These are phyloP conservation scores for Incumbomyces delicatus DNA, from an alignment of 2,329 filamentous ascomycete species.

Conservation along the genomic window DNA sequence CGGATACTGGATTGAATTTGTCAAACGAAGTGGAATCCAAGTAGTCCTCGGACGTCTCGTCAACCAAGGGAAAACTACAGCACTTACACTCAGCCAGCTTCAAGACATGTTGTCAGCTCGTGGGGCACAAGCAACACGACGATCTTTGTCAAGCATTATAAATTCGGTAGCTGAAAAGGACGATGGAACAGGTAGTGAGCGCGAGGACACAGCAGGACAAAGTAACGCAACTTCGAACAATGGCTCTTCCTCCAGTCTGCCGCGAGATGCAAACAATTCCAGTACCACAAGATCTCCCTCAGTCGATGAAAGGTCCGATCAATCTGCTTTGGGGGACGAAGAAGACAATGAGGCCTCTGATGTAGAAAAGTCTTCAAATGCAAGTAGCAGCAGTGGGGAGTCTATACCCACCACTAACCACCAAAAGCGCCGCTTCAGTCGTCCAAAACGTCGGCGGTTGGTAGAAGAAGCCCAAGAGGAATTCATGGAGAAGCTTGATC, in stretches of 20 bases:
- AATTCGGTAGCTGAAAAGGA: background rate
- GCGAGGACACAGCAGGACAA: background rate
- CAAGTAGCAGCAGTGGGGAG: background rate
- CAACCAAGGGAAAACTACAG: constrained; percentile 23
- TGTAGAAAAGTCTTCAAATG: background rate
- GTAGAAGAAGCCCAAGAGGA: constrained; percentile 30
- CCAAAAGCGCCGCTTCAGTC: constrained; percentile 10
- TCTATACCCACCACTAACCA: background rate
- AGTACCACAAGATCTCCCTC: background rate
- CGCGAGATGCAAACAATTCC: too few relatives aligned
- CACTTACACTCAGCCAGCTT: constrained; percentile 33
- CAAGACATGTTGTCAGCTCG: constrained; percentile 28
- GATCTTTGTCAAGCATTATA: constrained; percentile 12
- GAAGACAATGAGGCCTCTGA: background rate
- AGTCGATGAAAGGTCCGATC: background rate
- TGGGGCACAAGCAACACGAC: constrained; percentile 1
- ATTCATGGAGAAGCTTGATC: constrained; percentile 41
- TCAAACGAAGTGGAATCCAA: constrained; percentile 43
- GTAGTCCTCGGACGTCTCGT: constrained; percentile 35
- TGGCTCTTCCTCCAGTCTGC: background rate
- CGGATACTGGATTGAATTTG: constrained; percentile 43
- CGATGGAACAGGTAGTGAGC: background rate
- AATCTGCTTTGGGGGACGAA: background rate
- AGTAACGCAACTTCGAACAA: background rate
- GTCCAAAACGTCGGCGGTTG: constrained; percentile 14